These are phyloP conservation scores for Hyphochytrium catenoides DNA, from an alignment of 352 stramenopile species.

Conservation along the genomic window DNA sequence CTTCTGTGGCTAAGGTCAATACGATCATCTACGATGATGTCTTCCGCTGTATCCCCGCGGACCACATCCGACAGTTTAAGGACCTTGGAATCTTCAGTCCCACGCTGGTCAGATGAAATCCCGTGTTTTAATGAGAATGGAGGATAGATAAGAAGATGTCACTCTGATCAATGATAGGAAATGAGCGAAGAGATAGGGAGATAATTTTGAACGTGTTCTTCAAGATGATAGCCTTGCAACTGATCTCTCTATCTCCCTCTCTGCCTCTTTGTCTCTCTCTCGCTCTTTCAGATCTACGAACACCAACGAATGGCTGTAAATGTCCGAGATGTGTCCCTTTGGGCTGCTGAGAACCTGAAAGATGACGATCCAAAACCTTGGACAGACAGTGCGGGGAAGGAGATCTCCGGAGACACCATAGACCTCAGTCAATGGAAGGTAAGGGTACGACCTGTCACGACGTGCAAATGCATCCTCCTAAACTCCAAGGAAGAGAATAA, in stretches of 20 bases:
- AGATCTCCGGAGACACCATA: slow-evolving; percentile 40
- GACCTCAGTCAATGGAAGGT: slow-evolving; percentile 42
- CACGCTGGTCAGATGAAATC: too few relatives aligned
- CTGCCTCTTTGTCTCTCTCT: too few relatives aligned
- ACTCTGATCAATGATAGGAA: too few relatives aligned
- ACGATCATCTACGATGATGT: slow-evolving; percentile 48
- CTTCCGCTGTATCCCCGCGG: slow-evolving; percentile 54
- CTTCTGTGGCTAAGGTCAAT: slow-evolving; percentile 25
- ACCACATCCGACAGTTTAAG: slow-evolving; percentile 39
- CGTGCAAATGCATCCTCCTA: too few relatives aligned
- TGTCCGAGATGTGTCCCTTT: slow-evolving; percentile 25
- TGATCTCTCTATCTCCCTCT: too few relatives aligned
- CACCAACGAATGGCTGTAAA: slow-evolving; percentile 55
- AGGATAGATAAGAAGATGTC: too few relatives aligned
- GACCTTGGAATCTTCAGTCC: slow-evolving; percentile 47
- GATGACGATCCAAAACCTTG: slow-evolving; percentile 51
- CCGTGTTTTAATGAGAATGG: too few relatives aligned
- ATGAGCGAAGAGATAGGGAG: too few relatives aligned
- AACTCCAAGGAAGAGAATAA: too few relatives aligned
- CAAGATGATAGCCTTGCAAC: too few relatives aligned
- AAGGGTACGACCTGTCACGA: too few relatives aligned
- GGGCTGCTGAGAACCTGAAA: slow-evolving; percentile 42
- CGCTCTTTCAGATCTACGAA: slow-evolving; percentile 29
- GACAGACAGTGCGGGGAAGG: slow-evolving; percentile 57
- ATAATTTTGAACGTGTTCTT: too few relatives aligned